Base-by-base conservation (phyloP, 768 basidiomycete genomes). In the Mycena albidolilacea region DNA sequence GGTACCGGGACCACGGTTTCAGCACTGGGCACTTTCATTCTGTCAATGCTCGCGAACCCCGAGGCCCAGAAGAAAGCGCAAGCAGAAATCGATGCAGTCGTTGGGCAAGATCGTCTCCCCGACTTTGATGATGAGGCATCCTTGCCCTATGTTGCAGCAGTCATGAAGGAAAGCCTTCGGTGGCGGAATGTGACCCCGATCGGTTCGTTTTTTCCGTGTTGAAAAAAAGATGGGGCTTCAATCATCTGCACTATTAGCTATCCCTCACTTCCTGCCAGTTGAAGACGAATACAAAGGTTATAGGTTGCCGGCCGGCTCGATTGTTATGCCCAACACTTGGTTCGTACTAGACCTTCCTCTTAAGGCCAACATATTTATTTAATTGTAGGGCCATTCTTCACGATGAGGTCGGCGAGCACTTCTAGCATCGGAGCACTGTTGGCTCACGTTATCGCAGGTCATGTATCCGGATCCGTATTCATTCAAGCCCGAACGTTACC, bases 31-130 rank as follows among this genome's bases (percentile, higher is more conserved):
- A 80, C 79, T 14, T 84, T 86, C 65, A 75, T 85, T 60, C 77
- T 84, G 14, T 81, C 83, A 14, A 84, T 86, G 83, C 76, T 80
- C 9, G 76, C 82, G 11, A 75, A 83, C 64, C 86, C 84, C 1
- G 81, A 82, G 5, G 77, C 83, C 10, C 83, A 83, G 66, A 76
- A 76, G 54, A 79, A 78, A n/a, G 83, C 82, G 7, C 85, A 85
- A 70, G 80, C 74, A 0, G 85, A 87, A 70, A 77, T 87, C 14
- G 86, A 86, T 55, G 37, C 71, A 6, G 81, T 84, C 11, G 74
- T 84, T 37, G 82, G 81, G 0, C 61, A 67, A 4, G 79, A 77
- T 21, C 80, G 85, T 7, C 77, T 87, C 41, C 86, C 86, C 2
- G 78, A 75, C 9, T 75, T 82, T 41, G 78, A 76, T 21, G 85